Conservation (phyloP, 352 stramenopile genomes). For the Phytophthora hybrid region DNA sequence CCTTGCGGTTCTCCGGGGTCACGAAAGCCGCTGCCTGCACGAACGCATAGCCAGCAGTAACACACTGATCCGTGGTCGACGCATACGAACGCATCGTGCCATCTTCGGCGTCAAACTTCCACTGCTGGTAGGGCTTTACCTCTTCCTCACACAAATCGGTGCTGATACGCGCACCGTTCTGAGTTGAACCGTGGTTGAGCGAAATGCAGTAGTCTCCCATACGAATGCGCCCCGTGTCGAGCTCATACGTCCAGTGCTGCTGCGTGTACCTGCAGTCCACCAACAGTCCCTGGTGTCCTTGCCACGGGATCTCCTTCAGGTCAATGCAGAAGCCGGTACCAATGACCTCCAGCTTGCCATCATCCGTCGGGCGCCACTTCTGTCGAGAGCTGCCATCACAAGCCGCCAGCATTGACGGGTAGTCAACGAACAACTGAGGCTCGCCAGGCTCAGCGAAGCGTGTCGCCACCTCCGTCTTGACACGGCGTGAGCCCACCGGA, state of each 20-base stretch:
- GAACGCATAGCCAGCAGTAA: constrained; percentile 80
- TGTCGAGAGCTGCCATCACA: constrained; percentile 77
- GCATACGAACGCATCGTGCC: constrained; percentile 54
- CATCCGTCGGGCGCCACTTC: constrained; percentile 21
- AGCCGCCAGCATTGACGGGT: constrained; percentile 53
- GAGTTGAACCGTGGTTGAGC: constrained; percentile 62
- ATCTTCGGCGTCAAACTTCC: constrained; percentile 57
- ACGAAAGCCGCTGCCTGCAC: constrained; percentile 72
- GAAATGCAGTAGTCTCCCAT: constrained; percentile 68
- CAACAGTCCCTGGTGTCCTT: constrained; percentile 67
- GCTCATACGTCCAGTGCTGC: constrained; percentile 69
- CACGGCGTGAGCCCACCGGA: constrained; percentile 65
- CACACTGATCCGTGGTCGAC: constrained; percentile 57
- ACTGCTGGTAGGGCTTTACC: constrained; percentile 53
- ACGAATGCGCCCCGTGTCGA: constrained; percentile 47
- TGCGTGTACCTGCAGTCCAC: constrained; percentile 70
- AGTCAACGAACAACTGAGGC: constrained; percentile 56
- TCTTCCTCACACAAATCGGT: constrained; percentile 47
- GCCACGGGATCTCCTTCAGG: constrained; percentile 24
- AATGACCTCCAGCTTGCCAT: constrained; percentile 73
- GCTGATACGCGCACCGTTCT: constrained; percentile 55
- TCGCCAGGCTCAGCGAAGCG: constrained; percentile 65
- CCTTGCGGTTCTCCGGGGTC: constrained; percentile 73
- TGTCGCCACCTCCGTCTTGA: constrained; percentile 54
- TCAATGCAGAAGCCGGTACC: constrained; percentile 65